Evolutionary conservation across 2,329 filamentous ascomycete species (phyloP).

Genomic region (Boeremia lycopersici): DNA sequence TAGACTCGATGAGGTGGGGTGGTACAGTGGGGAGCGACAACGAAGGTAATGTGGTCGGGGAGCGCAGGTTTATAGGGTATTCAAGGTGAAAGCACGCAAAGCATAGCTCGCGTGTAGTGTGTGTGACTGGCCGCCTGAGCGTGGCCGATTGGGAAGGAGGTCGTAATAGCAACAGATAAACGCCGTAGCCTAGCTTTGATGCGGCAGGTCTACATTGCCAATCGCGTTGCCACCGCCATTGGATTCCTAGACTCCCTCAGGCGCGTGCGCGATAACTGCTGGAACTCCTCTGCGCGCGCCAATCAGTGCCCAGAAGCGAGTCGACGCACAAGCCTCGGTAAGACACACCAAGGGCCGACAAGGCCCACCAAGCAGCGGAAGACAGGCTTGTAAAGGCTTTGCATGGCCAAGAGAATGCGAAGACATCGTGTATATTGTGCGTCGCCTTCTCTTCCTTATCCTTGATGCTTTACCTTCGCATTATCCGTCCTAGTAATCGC

Average conservation of each 20-base stretch:
- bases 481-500: not conserved
- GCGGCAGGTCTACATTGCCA: conserved; percentile 28
- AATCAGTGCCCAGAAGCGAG: conserved; percentile 18
- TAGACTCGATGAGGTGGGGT: conserved; percentile 12
- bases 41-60: conserved; percentile 19
- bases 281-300: conserved; percentile 11
- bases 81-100: conserved; percentile 21
- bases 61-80: conserved; percentile 13
- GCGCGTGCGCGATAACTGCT: conserved; percentile 15
- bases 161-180: conserved; percentile 21
- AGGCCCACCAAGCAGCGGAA: conserved; percentile 20
- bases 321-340: conserved; percentile 24
- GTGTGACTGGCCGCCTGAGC: conserved; percentile 17
- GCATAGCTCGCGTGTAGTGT: conserved; percentile 15
- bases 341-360: conserved; percentile 13
- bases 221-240: conserved; percentile 27
- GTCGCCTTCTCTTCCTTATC: not conserved
- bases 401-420: not conserved
- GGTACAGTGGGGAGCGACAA: conserved; percentile 18
- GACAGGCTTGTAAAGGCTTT: conserved; percentile 15
- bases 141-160: conserved; percentile 23
- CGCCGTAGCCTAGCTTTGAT: conserved; percentile 16
- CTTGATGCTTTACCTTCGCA: not conserved
- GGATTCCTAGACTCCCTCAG: conserved; percentile 15
- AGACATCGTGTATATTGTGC: not conserved